Conservation (phyloP, 305 asterid genomes). For the Solanum hybrid region DNA sequence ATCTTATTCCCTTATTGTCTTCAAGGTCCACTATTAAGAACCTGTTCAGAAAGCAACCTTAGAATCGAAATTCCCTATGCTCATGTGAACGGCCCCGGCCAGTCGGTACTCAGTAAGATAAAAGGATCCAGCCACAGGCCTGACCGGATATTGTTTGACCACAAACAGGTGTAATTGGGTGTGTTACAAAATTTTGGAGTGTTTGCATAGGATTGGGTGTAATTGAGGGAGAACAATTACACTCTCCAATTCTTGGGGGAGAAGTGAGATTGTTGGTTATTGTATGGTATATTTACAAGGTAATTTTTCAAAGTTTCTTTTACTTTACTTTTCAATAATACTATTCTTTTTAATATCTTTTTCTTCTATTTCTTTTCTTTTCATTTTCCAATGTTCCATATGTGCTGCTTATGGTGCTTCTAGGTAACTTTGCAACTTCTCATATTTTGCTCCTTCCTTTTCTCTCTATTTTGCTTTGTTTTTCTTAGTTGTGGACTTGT, state of each 20-base stretch:
- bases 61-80: neutral
- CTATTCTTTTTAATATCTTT: neutral
- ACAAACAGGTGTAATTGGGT: neutral
- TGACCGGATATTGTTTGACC: neutral
- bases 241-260: neutral
- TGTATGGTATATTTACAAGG: neutral
- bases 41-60: neutral
- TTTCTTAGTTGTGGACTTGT: neutral
- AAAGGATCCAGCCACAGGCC: neutral
- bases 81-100: neutral
- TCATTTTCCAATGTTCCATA: neutral
- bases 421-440: neutral
- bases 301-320: neutral
- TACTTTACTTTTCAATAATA: neutral
- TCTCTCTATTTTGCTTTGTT: neutral
- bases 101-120: neutral
- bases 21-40: neutral
- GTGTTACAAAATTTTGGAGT: neutral
- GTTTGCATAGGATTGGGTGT: neutral
- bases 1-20: neutral
- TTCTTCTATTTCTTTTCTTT: neutral
- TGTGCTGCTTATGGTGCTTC: neutral
- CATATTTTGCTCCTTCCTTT: neutral
- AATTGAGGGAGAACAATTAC: neutral
- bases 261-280: neutral